Evolutionary conservation across 108 stramenopile genomes (phyloP).

Genomic region (Nitzschia palea): DNA sequence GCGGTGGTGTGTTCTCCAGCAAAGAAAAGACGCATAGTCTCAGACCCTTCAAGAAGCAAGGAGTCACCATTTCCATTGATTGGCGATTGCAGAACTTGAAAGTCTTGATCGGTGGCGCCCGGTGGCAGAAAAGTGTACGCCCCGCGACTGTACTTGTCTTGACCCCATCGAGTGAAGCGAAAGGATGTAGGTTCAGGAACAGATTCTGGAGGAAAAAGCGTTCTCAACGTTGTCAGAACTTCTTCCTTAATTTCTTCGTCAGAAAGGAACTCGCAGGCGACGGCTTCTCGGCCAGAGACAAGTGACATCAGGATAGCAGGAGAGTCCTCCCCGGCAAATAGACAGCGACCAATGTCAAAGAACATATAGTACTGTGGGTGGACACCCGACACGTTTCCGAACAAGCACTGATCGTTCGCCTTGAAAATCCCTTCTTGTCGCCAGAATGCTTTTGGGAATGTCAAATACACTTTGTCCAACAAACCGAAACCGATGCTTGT

Average conservation of each 20-base stretch:
- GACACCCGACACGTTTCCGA: constrained; percentile 57
- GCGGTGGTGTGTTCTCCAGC: constrained; percentile 84
- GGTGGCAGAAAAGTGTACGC: constrained; percentile 61
- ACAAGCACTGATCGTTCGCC: constrained; percentile 26
- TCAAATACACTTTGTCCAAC: constrained; percentile 66
- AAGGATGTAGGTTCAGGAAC: constrained; percentile 43
- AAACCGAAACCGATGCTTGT: constrained; percentile 70
- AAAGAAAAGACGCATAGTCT: constrained; percentile 71
- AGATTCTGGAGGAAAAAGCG: constrained; percentile 28
- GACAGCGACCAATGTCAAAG: constrained; percentile 48
- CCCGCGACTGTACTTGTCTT: constrained; percentile 54
- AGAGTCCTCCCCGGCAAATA: constrained; percentile 22
- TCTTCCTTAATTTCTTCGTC: constrained; percentile 41
- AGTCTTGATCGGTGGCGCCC: constrained; percentile 63
- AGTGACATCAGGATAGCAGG: constrained; percentile 60
- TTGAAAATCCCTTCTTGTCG: constrained; percentile 26
- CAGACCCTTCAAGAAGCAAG: constrained; percentile 36
- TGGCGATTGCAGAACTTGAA: constrained; percentile 52
- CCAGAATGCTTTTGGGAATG: constrained; percentile 56
- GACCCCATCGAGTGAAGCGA: constrained; percentile 52
- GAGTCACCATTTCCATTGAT: constrained; percentile 59
- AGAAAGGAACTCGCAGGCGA: constrained; percentile 35
- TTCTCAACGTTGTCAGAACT: constrained; percentile 40
- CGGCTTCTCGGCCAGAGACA: constrained; percentile 60
- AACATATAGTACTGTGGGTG: constrained; percentile 74